phyloP scores from a whole-genome alignment of 306 rosid genomes.

The Castanea sativa region DNA sequence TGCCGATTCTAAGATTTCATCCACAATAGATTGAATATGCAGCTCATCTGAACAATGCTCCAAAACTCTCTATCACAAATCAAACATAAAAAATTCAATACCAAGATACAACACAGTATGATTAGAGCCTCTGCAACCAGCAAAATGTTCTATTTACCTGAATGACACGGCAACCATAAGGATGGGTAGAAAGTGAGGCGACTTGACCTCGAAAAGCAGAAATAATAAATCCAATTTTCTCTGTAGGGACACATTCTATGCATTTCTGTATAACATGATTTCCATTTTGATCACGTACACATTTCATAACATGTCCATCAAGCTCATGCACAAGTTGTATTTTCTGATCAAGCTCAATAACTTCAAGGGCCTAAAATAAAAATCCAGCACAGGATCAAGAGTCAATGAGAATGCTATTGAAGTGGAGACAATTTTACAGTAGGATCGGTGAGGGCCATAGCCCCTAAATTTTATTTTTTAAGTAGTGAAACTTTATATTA shows the following conservation, averaged over 20 bases:
- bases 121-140: slow-evolving; percentile 1
- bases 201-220: slow-evolving; percentile 59
- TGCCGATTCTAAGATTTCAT: slow-evolving; percentile 62
- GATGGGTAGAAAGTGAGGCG: slow-evolving; percentile 56
- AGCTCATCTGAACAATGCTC: slow-evolving; percentile 63
- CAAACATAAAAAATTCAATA: slow-evolving; percentile 5
- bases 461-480: neutral
- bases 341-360: slow-evolving; percentile 56
- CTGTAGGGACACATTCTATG: slow-evolving; percentile 57
- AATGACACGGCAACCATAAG: slow-evolving; percentile 75
- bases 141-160: slow-evolving; percentile 40
- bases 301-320: slow-evolving; percentile 65
- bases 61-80: slow-evolving; percentile 52
- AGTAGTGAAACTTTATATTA: neutral
- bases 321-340: slow-evolving; percentile 56
- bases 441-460: neutral
- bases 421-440: neutral
- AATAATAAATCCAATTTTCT: slow-evolving; percentile 48
- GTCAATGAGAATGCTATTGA: neutral
- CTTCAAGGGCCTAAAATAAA: slow-evolving; percentile 57
- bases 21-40: slow-evolving; percentile 44
- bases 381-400: slow-evolving; percentile 9
- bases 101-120: slow-evolving; percentile 4
- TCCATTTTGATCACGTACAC: slow-evolving; percentile 74
- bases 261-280: slow-evolving; percentile 78